phyloP scores from a whole-genome alignment of 2,329 filamentous ascomycete genomes.

The Stachybotrys elegans region DNA sequence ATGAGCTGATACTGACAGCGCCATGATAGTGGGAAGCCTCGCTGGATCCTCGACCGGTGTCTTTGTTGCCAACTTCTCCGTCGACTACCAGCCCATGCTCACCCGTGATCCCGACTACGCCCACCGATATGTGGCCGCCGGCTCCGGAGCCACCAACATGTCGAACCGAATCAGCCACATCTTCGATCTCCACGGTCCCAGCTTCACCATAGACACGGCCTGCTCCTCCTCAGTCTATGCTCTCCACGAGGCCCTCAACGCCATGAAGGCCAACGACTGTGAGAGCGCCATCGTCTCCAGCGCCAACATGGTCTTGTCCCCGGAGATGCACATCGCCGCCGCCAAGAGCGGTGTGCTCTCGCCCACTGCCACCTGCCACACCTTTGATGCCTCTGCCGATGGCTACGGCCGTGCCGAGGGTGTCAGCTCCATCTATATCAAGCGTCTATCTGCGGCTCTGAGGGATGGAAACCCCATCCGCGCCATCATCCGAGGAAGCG shows the following conservation, averaged over 20 bases:
- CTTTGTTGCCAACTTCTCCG: conserved; percentile 15
- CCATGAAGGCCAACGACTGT: conserved; percentile 24
- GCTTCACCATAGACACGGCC: conserved; percentile 36
- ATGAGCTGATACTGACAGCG: too few species aligned
- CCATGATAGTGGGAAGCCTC: background rate
- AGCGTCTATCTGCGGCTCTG: conserved; percentile 47
- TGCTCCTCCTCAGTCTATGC: conserved; percentile 38
- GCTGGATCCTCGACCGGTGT: conserved; percentile 10
- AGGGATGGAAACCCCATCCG: conserved; percentile 45
- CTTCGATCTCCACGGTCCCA: background rate
- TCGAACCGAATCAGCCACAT: conserved; percentile 1
- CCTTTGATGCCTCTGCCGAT: conserved; percentile 44
- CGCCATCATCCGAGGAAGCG: conserved; percentile 41
- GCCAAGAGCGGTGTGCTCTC: conserved; percentile 18
- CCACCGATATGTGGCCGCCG: background rate
- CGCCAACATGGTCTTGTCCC: conserved; percentile 20
- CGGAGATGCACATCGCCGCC: conserved; percentile 18
- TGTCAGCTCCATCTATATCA: conserved; percentile 46
- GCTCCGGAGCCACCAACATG: background rate
- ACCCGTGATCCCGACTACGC: background rate
- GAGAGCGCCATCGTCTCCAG: conserved; percentile 25
- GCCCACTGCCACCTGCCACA: conserved; percentile 29
- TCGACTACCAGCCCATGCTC: conserved; percentile 5
- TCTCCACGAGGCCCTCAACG: conserved; percentile 32
- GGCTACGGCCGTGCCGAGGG: conserved; percentile 56